Evolutionary conservation across 2,329 filamentous ascomycete species (phyloP).

Genomic region (Aspergillus luchuensis): DNA sequence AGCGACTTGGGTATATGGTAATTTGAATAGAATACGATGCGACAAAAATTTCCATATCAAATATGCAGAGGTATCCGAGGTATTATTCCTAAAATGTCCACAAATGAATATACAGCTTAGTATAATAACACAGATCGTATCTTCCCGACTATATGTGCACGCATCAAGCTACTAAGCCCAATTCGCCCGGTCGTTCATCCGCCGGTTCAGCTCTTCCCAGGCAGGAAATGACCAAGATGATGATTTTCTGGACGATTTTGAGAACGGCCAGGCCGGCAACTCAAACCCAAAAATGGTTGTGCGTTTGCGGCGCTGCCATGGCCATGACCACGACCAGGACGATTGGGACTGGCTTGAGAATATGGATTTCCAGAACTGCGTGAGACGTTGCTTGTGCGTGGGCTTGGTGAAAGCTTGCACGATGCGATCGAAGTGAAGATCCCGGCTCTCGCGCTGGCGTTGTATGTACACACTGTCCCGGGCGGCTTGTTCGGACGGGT

Average conservation of each 20-base stretch:
- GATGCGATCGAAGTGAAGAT: slow-evolving; percentile 35
- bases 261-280: slow-evolving; percentile 13
- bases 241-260: slow-evolving; percentile 4
- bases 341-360: slow-evolving; percentile 8
- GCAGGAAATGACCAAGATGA: slow-evolving; percentile 9
- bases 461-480: slow-evolving; percentile 30
- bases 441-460: slow-evolving; percentile 19
- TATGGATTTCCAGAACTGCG: slow-evolving; percentile 13
- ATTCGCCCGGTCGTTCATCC: background rate
- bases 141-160: background rate
- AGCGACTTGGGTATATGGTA: background rate
- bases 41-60: background rate
- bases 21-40: background rate
- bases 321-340: slow-evolving; percentile 29
- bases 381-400: slow-evolving; percentile 15
- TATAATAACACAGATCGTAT: background rate
- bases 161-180: background rate
- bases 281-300: slow-evolving; percentile 16
- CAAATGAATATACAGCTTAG: too few relatives aligned
- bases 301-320: slow-evolving; percentile 20
- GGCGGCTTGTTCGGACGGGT: slow-evolving; percentile 36
- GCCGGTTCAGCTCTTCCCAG: background rate
- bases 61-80: background rate
- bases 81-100: background rate
- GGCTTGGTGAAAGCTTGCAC: slow-evolving; percentile 36